Evolutionary conservation across 2,329 filamentous ascomycete species (phyloP), one percentile per base, ranked within the genome.

Genomic region (Epichloe coenophiala): DNA sequence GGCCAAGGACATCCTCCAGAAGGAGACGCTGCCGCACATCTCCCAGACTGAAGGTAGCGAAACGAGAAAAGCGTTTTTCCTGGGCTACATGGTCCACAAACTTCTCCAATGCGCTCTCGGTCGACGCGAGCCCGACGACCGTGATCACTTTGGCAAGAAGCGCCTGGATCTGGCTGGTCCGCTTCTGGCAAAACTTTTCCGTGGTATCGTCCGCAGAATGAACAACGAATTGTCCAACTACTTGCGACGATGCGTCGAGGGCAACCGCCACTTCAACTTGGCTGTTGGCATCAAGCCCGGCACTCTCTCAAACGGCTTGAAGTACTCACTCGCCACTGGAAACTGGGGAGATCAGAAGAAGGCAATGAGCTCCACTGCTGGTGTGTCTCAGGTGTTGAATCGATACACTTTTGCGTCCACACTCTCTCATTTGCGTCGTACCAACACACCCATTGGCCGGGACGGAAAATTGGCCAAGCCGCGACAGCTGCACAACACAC

Each of bases 331-430:
- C 55, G 91, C 93, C 27, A 98, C 93, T 13, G 93, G 93, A 58
- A 98, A 98, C 70, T 98, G 93, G 94, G 94, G 93, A 63, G 93
- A 98, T 58, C 93, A 98, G 73, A 98, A 97, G 78, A 98, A 97
- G 74, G 90, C 93, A 19, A 86, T 87, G 60, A 91, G 85, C 59
- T 88, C 90, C 1, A 97, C 94, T 56, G 93, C 93, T 45, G 94
- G 93, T 76, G 93, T 98, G 45, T 97, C 91, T 45, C 93, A 98
- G 70, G 94, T 98, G 70, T 71, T 98, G 62, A 98, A 96, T 72
- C 82, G 93, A 65, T 98, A 97, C 66, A 97, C 94, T 0, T 98
- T 96, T 63, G 83, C 93, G 15, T 98, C 94, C 40, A 97, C 91
- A 0, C 71, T 98, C 42, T 98, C 93, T 17, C 94, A 98, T 83